Conservation (phyloP, 257 asterid genomes). For the Leptodermis oblonga region DNA sequence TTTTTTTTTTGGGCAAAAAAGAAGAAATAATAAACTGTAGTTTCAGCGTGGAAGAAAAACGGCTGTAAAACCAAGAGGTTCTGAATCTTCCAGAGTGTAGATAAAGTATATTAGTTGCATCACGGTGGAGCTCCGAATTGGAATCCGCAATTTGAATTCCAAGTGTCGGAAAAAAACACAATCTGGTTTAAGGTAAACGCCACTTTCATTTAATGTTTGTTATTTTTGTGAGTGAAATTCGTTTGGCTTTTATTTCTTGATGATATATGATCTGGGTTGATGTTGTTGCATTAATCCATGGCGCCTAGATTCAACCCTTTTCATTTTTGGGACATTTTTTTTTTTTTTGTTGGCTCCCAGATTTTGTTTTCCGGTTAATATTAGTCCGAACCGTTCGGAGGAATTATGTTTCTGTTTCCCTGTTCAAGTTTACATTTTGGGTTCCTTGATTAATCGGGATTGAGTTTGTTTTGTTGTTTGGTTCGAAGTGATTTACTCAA, state of each 20-base stretch:
- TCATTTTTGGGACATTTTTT: background rate
- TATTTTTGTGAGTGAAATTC: background rate
- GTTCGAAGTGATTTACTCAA: slow-evolving; percentile 15
- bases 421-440: background rate
- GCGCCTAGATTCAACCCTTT: slow-evolving; percentile 39
- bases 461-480: slow-evolving; percentile 2
- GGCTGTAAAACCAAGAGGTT: background rate
- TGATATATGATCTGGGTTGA: slow-evolving; percentile 10
- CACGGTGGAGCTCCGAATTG: slow-evolving; percentile 15
- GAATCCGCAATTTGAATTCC: background rate
- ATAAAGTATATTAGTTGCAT: background rate
- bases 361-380: background rate
- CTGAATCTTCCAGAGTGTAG: background rate
- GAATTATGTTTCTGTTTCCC: no score
- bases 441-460: background rate
- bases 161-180: slow-evolving; percentile 2
- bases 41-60: slow-evolving; percentile 14
- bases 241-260: slow-evolving; percentile 12
- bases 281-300: slow-evolving; percentile 23
- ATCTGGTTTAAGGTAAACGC: slow-evolving; percentile 9
- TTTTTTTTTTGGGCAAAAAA: background rate
- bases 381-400: background rate
- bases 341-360: slow-evolving; percentile 1
- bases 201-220: background rate
- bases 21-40: background rate